A percentile compares a stretch with the other conserved stretches of the same genome.
These are phyloP conservation scores for Ophiostoma sp. DNA, from an alignment of 2,329 filamentous ascomycete species.

Conservation along the genomic window DNA sequence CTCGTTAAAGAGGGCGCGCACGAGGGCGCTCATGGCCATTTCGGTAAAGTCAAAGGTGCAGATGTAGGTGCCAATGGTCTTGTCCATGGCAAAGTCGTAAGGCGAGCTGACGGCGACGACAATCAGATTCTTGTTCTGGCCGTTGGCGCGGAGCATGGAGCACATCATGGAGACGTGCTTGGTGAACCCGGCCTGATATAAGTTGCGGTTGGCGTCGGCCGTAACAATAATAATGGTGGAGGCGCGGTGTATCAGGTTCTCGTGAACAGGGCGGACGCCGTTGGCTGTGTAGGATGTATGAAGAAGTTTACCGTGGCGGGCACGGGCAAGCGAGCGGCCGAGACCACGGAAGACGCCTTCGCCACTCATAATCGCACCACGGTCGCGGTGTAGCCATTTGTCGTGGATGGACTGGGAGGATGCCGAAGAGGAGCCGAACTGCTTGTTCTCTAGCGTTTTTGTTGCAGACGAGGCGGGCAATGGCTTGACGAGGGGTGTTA, in stretches of 20 bases:
- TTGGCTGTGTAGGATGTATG: constrained; percentile 96
- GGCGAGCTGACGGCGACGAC: constrained; percentile 93
- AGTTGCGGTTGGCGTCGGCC: constrained; percentile 88
- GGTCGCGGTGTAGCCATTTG: constrained; percentile 58
- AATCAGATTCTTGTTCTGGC: constrained; percentile 84
- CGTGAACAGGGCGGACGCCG: constrained; percentile 86
- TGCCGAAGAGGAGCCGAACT: constrained; percentile 25
- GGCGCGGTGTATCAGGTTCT: constrained; percentile 85
- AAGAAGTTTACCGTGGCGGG: constrained; percentile 79
- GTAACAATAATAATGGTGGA: constrained; percentile 88
- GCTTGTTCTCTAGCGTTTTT: constrained; percentile 57
- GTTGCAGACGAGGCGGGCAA: constrained; percentile 86
- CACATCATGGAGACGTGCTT: constrained; percentile 97
- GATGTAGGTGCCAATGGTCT: constrained; percentile 84
- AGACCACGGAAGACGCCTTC: constrained; percentile 91
- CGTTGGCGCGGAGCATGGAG: constrained; percentile 72
- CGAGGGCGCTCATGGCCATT: constrained; percentile 80
- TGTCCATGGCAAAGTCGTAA: constrained; percentile 94
- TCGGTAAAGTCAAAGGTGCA: constrained; percentile 98
- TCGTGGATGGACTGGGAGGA: constrained; percentile 49
- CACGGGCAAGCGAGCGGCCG: constrained; percentile 81
- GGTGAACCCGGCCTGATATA: constrained; percentile 92
- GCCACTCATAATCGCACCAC: constrained; percentile 76
- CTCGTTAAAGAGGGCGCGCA: constrained; percentile 81
- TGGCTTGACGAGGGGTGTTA: constrained; percentile 88